phyloP scores from a whole-genome alignment of 1,284 basidiomycete genomes.

The Ceratobasidium sp. region DNA sequence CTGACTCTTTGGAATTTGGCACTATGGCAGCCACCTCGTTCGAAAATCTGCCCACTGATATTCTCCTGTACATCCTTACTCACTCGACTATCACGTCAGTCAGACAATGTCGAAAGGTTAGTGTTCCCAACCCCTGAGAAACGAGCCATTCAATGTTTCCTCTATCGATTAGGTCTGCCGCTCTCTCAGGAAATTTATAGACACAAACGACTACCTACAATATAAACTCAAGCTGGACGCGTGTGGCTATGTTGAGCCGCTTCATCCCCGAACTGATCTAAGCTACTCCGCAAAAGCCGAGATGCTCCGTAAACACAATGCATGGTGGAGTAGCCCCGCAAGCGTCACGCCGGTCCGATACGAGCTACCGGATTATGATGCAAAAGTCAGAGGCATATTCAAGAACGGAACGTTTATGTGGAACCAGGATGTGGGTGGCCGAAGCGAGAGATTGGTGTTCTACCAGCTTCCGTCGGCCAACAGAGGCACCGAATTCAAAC shows the following conservation, averaged over 20 bases:
- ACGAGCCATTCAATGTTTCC: neutral
- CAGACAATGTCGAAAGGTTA: too few relatives aligned
- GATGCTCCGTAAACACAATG: neutral
- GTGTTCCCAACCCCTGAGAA: too few relatives aligned
- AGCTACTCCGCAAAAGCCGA: constrained; percentile 5
- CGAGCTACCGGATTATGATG: neutral
- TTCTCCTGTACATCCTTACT: too few relatives aligned
- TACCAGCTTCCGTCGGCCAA: constrained; percentile 20
- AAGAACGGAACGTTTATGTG: neutral
- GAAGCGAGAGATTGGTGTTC: neutral
- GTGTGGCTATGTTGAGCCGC: constrained; percentile 2
- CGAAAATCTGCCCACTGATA: too few relatives aligned
- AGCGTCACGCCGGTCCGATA: neutral
- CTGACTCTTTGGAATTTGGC: too few relatives aligned
- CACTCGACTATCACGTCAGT: too few relatives aligned
- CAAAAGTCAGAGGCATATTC: neutral
- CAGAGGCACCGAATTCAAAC: constrained; percentile 1
- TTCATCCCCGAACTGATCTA: neutral
- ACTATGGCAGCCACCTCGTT: too few relatives aligned
- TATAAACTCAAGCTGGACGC: constrained; percentile 24
- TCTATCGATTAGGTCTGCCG: neutral
- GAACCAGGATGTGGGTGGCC: neutral
- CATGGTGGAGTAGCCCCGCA: neutral
- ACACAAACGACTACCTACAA: neutral
- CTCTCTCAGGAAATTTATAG: neutral